Evolutionary conservation across 1,284 basidiomycete species (phyloP).

Genomic region (Heterobasidion occidentale): DNA sequence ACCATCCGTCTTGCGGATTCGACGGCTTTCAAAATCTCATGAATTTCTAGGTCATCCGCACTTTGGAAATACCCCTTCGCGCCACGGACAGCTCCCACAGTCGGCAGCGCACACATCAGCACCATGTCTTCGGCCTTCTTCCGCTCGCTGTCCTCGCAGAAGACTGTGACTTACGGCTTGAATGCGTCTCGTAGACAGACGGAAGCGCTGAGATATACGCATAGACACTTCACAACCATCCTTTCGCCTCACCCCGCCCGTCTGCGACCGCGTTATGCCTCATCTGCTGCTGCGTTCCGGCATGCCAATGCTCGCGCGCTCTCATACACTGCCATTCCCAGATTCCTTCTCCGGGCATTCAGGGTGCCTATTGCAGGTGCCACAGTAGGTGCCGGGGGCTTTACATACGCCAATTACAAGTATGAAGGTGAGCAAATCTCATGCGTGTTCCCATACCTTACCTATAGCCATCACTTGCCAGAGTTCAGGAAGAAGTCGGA

Average conservation of each 20-base stretch:
- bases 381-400: slow-evolving; percentile 81
- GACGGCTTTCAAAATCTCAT: too few species aligned
- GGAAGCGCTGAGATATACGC: slow-evolving; percentile 33
- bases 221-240: slow-evolving; percentile 51
- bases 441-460: slow-evolving; percentile 7
- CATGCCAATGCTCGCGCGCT: slow-evolving; percentile 68
- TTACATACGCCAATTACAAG: slow-evolving; percentile 91
- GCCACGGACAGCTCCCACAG: too few species aligned
- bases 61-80: too few species aligned
- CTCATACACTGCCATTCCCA: slow-evolving; percentile 78
- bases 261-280: slow-evolving; percentile 37
- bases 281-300: slow-evolving; percentile 37
- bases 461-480: slow-evolving; percentile 18
- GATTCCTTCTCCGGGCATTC: slow-evolving; percentile 78
- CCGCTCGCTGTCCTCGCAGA: slow-evolving; percentile 28
- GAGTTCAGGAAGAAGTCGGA: slow-evolving; percentile 64
- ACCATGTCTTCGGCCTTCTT: slow-evolving; percentile 19
- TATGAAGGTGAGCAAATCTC: slow-evolving; percentile 64
- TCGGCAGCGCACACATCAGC: background rate
- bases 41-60: too few species aligned
- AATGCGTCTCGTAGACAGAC: slow-evolving; percentile 25
- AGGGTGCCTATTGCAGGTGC: slow-evolving; percentile 79
- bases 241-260: slow-evolving; percentile 33
- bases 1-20: too few species aligned
- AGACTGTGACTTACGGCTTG: slow-evolving; percentile 46